Evolutionary conservation across 1,284 basidiomycete genomes (phyloP).

Genomic region (Pseudozyma sp.): DNA sequence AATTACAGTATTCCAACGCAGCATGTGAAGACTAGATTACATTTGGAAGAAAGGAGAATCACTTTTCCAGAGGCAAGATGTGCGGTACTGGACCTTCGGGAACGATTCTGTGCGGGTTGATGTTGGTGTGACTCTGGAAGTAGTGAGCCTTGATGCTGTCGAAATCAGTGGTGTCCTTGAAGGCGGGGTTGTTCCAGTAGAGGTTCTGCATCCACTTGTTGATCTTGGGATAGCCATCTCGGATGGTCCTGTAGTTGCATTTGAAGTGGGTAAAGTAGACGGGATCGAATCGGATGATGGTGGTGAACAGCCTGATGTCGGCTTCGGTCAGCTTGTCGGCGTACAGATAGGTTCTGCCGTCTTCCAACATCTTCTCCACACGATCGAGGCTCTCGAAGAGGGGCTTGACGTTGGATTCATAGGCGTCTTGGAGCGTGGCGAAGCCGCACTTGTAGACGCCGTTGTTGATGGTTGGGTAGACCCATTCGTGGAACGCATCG

Average conservation of each 20-base stretch:
- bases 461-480: conserved; percentile 71
- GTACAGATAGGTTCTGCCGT: conserved; percentile 83
- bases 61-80: conserved; percentile 57
- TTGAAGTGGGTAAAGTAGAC: conserved; percentile 93
- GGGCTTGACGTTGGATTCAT: conserved; percentile 77
- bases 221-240: conserved; percentile 59
- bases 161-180: conserved; percentile 87
- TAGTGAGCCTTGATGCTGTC: conserved; percentile 71
- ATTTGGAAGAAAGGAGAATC: background rate
- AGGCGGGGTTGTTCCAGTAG: conserved; percentile 90
- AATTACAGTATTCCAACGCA: too few relatives aligned
- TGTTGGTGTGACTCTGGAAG: conserved; percentile 63
- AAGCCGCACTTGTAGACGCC: conserved; percentile 88
- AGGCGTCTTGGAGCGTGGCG: conserved; percentile 83
- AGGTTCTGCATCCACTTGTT: conserved; percentile 79
- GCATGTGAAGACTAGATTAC: too few relatives aligned
- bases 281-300: conserved; percentile 82
- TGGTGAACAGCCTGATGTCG: conserved; percentile 86
- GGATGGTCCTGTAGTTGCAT: conserved; percentile 76
- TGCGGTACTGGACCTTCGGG: conserved; percentile 60
- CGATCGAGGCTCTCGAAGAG: conserved; percentile 82
- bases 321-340: conserved; percentile 88
- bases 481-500: conserved; percentile 87
- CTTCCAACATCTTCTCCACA: conserved; percentile 79
- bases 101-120: conserved; percentile 65